A percentile compares a stretch with the other conserved stretches of the same genome.
These are phyloP conservation scores for Pythium sp. DNA, from an alignment of 352 stramenopile species.

Conservation along the genomic window DNA sequence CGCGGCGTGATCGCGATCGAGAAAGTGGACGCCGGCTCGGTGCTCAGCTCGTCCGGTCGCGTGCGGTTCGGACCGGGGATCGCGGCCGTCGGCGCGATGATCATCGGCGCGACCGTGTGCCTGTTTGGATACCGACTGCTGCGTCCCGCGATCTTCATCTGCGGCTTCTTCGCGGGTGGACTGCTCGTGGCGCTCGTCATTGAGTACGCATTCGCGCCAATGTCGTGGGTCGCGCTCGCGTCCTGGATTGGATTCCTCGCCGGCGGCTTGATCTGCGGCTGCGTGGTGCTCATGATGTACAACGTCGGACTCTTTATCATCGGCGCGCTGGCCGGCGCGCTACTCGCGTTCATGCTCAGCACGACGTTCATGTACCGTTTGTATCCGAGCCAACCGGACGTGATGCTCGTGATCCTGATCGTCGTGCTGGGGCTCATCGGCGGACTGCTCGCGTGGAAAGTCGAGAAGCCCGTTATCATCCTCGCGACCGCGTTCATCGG, in stretches of 20 bases:
- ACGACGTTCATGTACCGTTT: constrained; percentile 37
- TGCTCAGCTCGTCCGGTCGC: constrained; percentile 39
- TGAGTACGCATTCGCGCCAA: constrained; percentile 45
- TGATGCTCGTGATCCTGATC: constrained; percentile 40
- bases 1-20: background rate
- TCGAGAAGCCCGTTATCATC: constrained; percentile 51
- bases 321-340: constrained; percentile 26
- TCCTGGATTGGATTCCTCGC: constrained; percentile 59
- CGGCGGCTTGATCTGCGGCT: constrained; percentile 34
- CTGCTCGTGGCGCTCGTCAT: constrained; percentile 58
- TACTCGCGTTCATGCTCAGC: constrained; percentile 31
- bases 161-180: constrained; percentile 66
- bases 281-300: constrained; percentile 50
- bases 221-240: constrained; percentile 45
- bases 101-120: constrained; percentile 44
- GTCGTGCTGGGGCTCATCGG: constrained; percentile 34
- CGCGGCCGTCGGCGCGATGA: constrained; percentile 43
- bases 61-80: constrained; percentile 46
- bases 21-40: constrained; percentile 3
- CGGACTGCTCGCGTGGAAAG: constrained; percentile 48
- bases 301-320: constrained; percentile 48
- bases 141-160: constrained; percentile 60
- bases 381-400: constrained; percentile 42
- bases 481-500: constrained; percentile 67
- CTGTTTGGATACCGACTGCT: constrained; percentile 56